phyloP scores from a whole-genome alignment of 106 monocot species.

The Dendrobium nobile region DNA sequence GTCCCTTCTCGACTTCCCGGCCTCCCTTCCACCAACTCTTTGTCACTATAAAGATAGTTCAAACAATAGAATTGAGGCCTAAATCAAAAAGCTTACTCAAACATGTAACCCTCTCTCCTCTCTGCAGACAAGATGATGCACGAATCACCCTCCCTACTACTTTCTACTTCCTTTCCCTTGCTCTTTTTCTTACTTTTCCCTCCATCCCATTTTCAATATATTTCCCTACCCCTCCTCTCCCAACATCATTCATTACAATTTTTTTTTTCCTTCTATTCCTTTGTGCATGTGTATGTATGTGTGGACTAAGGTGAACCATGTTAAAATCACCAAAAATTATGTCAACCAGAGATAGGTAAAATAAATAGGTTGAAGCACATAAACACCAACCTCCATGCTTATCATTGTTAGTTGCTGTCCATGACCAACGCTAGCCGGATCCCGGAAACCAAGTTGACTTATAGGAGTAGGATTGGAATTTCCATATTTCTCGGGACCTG shows the following conservation, averaged over 20 bases:
- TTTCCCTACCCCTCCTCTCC: not conserved
- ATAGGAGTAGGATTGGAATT: conserved; percentile 75
- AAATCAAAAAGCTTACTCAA: not conserved
- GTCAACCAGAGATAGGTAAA: not conserved
- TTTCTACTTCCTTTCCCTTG: not conserved
- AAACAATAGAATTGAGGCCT: not conserved
- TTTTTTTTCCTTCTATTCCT: not conserved
- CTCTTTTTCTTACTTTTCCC: not conserved
- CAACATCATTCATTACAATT: not conserved
- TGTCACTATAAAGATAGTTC: too few species aligned
- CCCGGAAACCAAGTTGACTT: conserved; percentile 92
- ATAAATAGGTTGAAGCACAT: not conserved
- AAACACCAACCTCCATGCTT: conserved; percentile 66
- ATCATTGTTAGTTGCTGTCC: conserved; percentile 81
- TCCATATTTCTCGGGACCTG: conserved; percentile 40
- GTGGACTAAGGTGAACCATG: not conserved
- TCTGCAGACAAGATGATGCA: not conserved
- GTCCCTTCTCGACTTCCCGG: not conserved
- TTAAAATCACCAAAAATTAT: not conserved
- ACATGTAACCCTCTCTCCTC: not conserved
- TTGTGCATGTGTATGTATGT: not conserved
- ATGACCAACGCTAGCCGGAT: conserved; percentile 65
- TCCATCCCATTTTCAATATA: not conserved
- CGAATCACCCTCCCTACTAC: not conserved
- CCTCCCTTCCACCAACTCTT: not conserved